Evolutionary conservation across 2,329 filamentous ascomycete genomes (phyloP).

Genomic region (Talaromyces sp.): DNA sequence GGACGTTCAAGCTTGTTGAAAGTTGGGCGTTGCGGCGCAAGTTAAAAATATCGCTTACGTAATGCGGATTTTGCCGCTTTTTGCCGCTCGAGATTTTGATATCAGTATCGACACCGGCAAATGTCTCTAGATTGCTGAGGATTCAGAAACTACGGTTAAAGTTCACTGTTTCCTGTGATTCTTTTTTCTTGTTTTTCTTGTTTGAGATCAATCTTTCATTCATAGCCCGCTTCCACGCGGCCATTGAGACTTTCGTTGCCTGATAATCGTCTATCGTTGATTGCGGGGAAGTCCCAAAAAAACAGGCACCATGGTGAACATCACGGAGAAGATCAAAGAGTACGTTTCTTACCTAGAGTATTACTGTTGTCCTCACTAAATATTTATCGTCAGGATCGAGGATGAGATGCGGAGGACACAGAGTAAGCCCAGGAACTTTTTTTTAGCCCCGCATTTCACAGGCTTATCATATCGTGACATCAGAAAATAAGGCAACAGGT

Average conservation of each 20-base stretch:
- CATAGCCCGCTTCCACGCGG: neutral
- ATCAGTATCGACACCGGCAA: neutral
- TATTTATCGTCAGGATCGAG: conserved; percentile 69
- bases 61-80: conserved; percentile 4
- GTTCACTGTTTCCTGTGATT: neutral
- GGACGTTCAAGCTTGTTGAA: conserved; percentile 2
- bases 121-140: neutral
- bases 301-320: conserved; percentile 79
- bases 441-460: neutral
- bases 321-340: conserved; percentile 99
- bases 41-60: conserved; percentile 10
- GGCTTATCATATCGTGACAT: conserved; percentile 6
- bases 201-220: neutral
- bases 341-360: conserved; percentile 42
- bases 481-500: conserved; percentile 99
- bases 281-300: conserved; percentile 19
- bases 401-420: conserved; percentile 99
- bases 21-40: conserved; percentile 5
- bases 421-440: conserved; percentile 56
- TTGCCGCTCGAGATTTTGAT: conserved; percentile 8
- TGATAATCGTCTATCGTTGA: neutral
- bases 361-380: neutral
- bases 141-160: neutral
- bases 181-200: neutral
- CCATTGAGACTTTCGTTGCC: neutral